Evolutionary conservation across 495 filamentous ascomycete genomes (phyloP).

Genomic region (Immersiella caudata): DNA sequence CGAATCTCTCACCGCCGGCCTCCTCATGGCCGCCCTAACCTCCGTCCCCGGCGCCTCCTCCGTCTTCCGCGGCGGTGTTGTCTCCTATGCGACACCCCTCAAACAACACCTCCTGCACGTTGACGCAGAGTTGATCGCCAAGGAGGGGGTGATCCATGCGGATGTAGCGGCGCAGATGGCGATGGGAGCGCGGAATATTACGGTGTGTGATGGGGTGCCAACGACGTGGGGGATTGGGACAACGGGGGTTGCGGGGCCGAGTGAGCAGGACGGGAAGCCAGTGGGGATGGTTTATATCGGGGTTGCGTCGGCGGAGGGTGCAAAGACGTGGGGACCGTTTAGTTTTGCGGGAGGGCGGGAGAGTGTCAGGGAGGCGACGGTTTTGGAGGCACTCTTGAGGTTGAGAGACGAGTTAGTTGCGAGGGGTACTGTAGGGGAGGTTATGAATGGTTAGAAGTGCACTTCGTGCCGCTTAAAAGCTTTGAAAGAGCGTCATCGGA

Average conservation of each 20-base stretch:
- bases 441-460: background rate
- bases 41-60: constrained; percentile 35
- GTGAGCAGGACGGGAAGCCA: constrained; percentile 34
- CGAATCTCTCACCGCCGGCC: constrained; percentile 39
- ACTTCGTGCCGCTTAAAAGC: no score
- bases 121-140: constrained; percentile 32
- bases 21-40: constrained; percentile 34
- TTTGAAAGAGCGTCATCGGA: no score
- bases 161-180: constrained; percentile 42
- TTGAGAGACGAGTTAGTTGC: constrained; percentile 5
- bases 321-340: constrained; percentile 32
- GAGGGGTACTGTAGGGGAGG: background rate
- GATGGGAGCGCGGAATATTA: constrained; percentile 28
- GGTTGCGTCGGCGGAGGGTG: constrained; percentile 21
- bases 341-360: constrained; percentile 27
- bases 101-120: constrained; percentile 34
- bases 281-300: constrained; percentile 35
- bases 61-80: constrained; percentile 38
- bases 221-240: constrained; percentile 39
- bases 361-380: constrained; percentile 15
- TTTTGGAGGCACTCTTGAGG: constrained; percentile 14
- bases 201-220: constrained; percentile 21
- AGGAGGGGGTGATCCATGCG: constrained; percentile 37
- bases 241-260: constrained; percentile 38
- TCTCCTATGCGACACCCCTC: constrained; percentile 38